Conservation (phyloP, 148 eudicot genomes). For the Diospyros lotus region DNA sequence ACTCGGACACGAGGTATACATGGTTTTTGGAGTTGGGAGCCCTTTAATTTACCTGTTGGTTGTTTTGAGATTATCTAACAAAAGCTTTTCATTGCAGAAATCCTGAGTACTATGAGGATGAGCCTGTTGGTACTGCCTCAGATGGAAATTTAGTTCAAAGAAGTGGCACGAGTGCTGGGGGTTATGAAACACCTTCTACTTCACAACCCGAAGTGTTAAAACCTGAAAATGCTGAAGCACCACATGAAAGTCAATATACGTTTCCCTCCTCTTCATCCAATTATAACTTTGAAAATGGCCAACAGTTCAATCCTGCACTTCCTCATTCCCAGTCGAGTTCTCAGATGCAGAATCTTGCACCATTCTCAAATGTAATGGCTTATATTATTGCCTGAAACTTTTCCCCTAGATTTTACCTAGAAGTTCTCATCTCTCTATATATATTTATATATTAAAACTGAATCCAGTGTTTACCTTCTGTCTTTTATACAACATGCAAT, state of each 20-base stretch:
- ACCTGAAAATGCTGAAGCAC: conserved; percentile 50
- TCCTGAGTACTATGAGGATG: conserved; percentile 72
- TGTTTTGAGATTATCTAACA: conserved; percentile 6
- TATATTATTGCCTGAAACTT: not conserved
- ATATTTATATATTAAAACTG: too few relatives aligned
- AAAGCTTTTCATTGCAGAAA: conserved; percentile 38
- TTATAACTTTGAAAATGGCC: conserved; percentile 64
- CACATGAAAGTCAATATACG: conserved; percentile 58
- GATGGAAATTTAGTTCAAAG: conserved; percentile 59
- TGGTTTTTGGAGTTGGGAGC: not conserved
- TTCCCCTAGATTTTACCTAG: not conserved
- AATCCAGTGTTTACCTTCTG: conserved; percentile 1
- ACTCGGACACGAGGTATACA: conserved; percentile 58
- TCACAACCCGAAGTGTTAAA: conserved; percentile 60
- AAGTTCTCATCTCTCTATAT: not conserved
- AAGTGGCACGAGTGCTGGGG: conserved; percentile 41
- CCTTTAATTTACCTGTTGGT: conserved; percentile 2
- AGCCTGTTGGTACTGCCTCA: conserved; percentile 51
- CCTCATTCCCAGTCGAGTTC: conserved; percentile 52
- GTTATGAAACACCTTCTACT: conserved; percentile 58
- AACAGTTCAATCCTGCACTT: conserved; percentile 54
- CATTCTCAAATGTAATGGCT: conserved; percentile 56
- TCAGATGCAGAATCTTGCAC: conserved; percentile 70
- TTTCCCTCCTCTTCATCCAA: conserved; percentile 65
- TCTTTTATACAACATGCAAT: not conserved